phyloP scores from a whole-genome alignment of 2,329 filamentous ascomycete genomes.

The Botryosphaeria agaves region DNA sequence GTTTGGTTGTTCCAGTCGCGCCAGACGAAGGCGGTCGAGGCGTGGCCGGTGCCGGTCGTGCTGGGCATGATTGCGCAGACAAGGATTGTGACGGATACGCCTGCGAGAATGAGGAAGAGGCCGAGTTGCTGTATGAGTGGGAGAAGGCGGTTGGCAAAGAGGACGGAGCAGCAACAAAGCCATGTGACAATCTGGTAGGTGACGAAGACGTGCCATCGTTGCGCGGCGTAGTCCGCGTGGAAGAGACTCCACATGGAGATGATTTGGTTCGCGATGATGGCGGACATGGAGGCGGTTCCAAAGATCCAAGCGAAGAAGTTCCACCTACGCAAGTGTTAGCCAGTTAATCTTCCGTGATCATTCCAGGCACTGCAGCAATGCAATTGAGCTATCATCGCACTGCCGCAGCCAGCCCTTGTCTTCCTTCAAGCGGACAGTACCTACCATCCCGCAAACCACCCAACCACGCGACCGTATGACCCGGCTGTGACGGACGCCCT shows the following conservation, averaged over 20 bases:
- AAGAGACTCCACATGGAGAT: slow-evolving; percentile 32
- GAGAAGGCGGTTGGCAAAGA: slow-evolving; percentile 37
- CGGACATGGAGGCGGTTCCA: slow-evolving; percentile 22
- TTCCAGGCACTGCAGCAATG: too few species aligned
- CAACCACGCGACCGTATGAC: slow-evolving; percentile 22
- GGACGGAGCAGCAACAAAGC: slow-evolving; percentile 26
- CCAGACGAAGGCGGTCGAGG: slow-evolving; percentile 23
- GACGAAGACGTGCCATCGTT: slow-evolving; percentile 35
- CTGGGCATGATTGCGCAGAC: slow-evolving; percentile 38
- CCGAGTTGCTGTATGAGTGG: slow-evolving; percentile 37
- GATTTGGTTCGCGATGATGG: slow-evolving; percentile 27
- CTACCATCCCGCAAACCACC: slow-evolving; percentile 32
- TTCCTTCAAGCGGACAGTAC: slow-evolving; percentile 4
- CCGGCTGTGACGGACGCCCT: slow-evolving; percentile 28
- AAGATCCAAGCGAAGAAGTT: slow-evolving; percentile 34
- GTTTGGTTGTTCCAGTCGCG: slow-evolving; percentile 23
- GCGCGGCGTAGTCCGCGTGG: slow-evolving; percentile 25
- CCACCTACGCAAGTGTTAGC: slow-evolving; percentile 17
- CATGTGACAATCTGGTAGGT: slow-evolving; percentile 30
- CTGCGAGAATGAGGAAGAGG: slow-evolving; percentile 33
- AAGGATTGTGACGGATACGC: slow-evolving; percentile 37
- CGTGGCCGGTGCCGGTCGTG: slow-evolving; percentile 22
- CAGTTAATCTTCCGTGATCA: too few species aligned
- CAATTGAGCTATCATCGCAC: too few species aligned
- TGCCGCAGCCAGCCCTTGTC: neutral